A percentile compares a stretch with the other conserved stretches of the same genome.
Evolutionary conservation across 73 alveolate genomes (phyloP).

Genomic region (Durusdinium trenchii): DNA sequence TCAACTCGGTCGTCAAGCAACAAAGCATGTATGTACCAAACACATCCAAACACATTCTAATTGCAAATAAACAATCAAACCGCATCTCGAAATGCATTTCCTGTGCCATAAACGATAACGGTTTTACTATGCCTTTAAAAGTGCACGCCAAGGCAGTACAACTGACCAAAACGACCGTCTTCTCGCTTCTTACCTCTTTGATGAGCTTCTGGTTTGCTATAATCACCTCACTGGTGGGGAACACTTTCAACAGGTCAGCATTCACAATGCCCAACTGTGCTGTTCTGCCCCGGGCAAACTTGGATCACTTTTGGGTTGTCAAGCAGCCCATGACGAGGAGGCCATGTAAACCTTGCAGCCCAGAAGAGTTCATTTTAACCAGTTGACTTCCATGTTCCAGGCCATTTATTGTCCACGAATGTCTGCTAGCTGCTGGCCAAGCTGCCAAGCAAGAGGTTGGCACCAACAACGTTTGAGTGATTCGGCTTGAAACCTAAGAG

Average conservation of each 20-base stretch:
- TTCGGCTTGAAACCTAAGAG: too few relatives aligned
- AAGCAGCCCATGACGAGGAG: conserved; percentile 63
- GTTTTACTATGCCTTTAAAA: too few relatives aligned
- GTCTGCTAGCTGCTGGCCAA: neutral
- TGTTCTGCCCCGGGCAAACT: neutral
- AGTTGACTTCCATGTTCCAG: neutral
- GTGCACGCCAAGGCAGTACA: too few relatives aligned
- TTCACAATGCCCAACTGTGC: too few relatives aligned
- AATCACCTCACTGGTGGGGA: conserved; percentile 38
- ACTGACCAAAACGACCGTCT: too few relatives aligned
- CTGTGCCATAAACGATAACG: too few relatives aligned
- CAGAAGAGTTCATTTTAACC: neutral
- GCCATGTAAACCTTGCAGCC: conserved; percentile 51
- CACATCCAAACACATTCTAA: neutral
- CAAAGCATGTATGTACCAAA: neutral
- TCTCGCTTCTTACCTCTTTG: conserved; percentile 5
- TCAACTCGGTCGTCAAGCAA: neutral
- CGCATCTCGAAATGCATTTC: too few relatives aligned
- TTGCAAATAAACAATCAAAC: too few relatives aligned
- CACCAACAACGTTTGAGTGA: neutral
- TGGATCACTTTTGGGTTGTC: neutral
- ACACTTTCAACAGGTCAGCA: neutral
- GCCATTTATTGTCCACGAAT: neutral
- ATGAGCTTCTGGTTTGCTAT: conserved; percentile 75
- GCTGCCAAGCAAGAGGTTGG: conserved; percentile 7